phyloP scores from a whole-genome alignment of 768 basidiomycete species.

The Tricholoma bakamatsutake region DNA sequence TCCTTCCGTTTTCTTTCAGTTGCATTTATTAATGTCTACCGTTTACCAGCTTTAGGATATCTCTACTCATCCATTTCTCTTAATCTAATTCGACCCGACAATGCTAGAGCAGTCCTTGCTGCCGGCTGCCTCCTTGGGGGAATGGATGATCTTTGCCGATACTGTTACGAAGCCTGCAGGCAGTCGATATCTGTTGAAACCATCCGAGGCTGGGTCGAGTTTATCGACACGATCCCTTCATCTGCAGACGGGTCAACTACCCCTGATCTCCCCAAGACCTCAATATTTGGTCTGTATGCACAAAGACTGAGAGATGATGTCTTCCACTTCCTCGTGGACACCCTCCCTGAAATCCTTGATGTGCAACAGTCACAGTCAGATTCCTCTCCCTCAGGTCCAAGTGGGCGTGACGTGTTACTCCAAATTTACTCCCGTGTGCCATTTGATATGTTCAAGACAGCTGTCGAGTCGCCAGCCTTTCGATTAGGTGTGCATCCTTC shows the following conservation, averaged over 20 bases:
- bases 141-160: conserved; percentile 79
- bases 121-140: conserved; percentile 82
- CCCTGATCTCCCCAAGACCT: conserved; percentile 43
- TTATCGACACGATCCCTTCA: conserved; percentile 54
- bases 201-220: conserved; percentile 72
- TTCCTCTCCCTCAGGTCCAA: conserved; percentile 35
- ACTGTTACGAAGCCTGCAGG: conserved; percentile 73
- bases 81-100: conserved; percentile 62
- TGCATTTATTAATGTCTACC: conserved; percentile 10
- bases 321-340: conserved; percentile 70
- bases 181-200: conserved; percentile 72
- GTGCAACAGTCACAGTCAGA: conserved; percentile 35
- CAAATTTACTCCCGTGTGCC: conserved; percentile 76
- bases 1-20: conserved; percentile 6
- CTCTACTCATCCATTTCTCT: conserved; percentile 72
- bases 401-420: conserved; percentile 64
- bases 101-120: conserved; percentile 81
- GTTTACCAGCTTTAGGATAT: conserved; percentile 62
- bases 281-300: conserved; percentile 76
- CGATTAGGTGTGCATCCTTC: conserved; percentile 55
- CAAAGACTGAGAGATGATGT: conserved; percentile 70
- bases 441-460: conserved; percentile 83
- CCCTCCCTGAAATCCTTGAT: conserved; percentile 63
- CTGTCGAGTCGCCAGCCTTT: conserved; percentile 74
- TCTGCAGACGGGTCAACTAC: conserved; percentile 45